phyloP scores from a whole-genome alignment of 2,329 filamentous ascomycete species.

The Trichoderma koningiopsis region DNA sequence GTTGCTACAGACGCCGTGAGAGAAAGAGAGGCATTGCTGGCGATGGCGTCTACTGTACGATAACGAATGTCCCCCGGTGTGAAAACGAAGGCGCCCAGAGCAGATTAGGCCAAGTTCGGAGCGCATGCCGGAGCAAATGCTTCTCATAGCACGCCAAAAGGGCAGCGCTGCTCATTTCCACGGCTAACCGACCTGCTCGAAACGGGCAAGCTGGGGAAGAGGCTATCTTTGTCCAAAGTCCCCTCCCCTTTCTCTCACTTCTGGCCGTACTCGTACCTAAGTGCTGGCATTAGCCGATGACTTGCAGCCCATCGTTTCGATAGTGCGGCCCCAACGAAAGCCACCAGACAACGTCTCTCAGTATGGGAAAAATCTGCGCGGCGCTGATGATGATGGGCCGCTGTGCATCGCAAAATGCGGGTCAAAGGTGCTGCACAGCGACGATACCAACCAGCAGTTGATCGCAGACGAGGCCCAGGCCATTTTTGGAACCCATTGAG shows the following conservation, averaged over 20 bases:
- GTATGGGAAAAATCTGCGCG: conserved; percentile 14
- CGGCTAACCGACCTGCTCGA: conserved; percentile 11
- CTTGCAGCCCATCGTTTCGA: conserved; percentile 16
- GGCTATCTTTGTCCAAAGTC: background rate
- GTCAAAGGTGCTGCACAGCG: background rate
- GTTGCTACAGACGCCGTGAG: background rate
- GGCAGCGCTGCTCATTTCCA: background rate
- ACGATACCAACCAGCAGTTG: background rate
- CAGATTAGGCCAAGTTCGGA: background rate
- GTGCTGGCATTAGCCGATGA: background rate
- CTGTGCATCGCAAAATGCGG: background rate
- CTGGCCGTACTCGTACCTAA: background rate
- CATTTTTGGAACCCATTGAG: background rate
- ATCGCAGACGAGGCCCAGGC: background rate
- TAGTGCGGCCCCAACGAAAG: conserved; percentile 9
- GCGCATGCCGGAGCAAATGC: background rate
- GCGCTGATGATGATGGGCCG: conserved; percentile 10
- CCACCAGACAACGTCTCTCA: background rate
- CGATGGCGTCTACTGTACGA: background rate
- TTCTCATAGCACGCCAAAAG: background rate
- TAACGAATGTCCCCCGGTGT: background rate
- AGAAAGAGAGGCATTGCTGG: background rate
- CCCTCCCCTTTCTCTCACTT: background rate
- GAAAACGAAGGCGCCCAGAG: background rate
- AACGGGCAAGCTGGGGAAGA: conserved; percentile 1